These are phyloP conservation scores for Dicorynia guianensis DNA, from an alignment of 306 rosid genomes.

Conservation along the genomic window DNA sequence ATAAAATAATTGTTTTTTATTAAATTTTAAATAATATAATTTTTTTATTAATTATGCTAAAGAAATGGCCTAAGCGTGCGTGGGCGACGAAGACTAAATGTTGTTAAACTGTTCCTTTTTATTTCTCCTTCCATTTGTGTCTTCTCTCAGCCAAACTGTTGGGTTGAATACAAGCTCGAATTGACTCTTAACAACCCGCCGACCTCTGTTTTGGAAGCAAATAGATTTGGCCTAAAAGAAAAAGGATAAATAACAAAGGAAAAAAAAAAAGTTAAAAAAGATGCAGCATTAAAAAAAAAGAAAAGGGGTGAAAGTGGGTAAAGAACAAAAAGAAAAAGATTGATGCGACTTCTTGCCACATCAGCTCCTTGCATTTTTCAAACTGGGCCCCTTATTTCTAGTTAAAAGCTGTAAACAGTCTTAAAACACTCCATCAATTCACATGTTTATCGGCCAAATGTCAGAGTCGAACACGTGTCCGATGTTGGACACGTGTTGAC, in stretches of 20 bases:
- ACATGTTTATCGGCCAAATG: no score
- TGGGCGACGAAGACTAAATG: background rate
- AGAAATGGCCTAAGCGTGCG: background rate
- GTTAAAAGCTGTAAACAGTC: conserved; percentile 22
- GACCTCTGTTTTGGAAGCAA: conserved; percentile 14
- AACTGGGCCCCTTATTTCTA: background rate
- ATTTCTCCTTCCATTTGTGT: background rate
- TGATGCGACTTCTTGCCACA: conserved; percentile 29
- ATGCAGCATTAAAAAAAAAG: background rate
- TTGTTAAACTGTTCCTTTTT: no score
- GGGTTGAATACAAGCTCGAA: background rate
- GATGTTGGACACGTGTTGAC: conserved; percentile 29
- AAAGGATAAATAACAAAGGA: background rate
- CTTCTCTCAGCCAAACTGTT: background rate
- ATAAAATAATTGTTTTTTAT: no score
- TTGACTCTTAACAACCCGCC: conserved; percentile 12
- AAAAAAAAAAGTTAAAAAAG: background rate
- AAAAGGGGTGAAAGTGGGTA: conserved; percentile 9
- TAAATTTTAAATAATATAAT: no score
- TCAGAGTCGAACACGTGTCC: conserved; percentile 33
- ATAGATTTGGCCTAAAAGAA: background rate
- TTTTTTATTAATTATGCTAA: no score
- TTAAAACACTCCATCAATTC: background rate
- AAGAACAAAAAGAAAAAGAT: conserved; percentile 13
- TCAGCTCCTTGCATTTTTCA: conserved; percentile 38